Percentiles rank a stretch among this genome's conserved stretches.
phyloP scores from a whole-genome alignment of 768 basidiomycete species.

The Ramaria sp. region DNA sequence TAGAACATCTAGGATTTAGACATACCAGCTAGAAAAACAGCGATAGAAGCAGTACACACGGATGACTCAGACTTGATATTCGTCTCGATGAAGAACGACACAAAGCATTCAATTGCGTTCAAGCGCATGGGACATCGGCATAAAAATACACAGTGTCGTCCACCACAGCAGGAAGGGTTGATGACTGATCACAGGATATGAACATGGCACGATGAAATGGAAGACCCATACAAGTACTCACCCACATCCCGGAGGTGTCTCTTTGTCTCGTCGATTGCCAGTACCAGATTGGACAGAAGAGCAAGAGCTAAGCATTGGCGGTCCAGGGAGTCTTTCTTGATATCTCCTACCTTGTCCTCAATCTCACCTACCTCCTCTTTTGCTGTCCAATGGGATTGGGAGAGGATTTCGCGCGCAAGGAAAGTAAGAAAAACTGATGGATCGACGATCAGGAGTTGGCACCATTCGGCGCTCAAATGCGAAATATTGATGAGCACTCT shows the following conservation, averaged over 20 bases:
- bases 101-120: constrained; percentile 41
- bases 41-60: constrained; percentile 29
- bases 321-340: constrained; percentile 43
- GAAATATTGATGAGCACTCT: constrained; percentile 66
- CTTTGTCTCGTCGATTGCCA: constrained; percentile 41
- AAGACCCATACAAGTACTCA: constrained; percentile 23
- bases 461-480: constrained; percentile 51
- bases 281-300: constrained; percentile 66
- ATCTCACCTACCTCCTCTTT: constrained; percentile 9
- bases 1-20: neutral
- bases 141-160: constrained; percentile 35
- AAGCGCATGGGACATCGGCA: constrained; percentile 43
- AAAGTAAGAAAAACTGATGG: constrained; percentile 32
- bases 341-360: constrained; percentile 14
- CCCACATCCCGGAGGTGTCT: constrained; percentile 36
- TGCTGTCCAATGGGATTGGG: constrained; percentile 22
- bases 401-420: constrained; percentile 35
- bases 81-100: constrained; percentile 31
- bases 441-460: constrained; percentile 36
- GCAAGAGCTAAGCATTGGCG: constrained; percentile 66
- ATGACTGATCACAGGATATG: constrained; percentile 28
- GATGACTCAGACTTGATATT: constrained; percentile 19
- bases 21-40: constrained; percentile 6
- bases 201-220: constrained; percentile 1
- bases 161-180: constrained; percentile 39